Percentiles rank a stretch among this genome's conserved stretches.
Conservation (phyloP, 768 basidiomycete genomes). For the Leccinum variicolor region DNA sequence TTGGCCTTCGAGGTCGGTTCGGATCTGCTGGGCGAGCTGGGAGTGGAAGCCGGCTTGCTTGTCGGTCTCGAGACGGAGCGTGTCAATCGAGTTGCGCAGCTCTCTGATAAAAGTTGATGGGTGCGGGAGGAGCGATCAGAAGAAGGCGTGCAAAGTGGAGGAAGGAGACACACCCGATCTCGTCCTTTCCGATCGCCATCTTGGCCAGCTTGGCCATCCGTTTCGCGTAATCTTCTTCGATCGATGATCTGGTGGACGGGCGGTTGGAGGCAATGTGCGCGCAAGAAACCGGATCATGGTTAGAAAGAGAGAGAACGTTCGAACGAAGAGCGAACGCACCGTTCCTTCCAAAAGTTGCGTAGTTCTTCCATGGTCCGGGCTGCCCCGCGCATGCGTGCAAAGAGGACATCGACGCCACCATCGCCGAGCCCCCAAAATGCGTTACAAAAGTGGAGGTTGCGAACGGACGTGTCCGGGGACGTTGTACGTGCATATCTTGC, state of each 20-base stretch:
- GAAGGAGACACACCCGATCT: constrained; percentile 74
- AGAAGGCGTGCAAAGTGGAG: neutral
- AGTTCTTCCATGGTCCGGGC: constrained; percentile 86
- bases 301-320: neutral
- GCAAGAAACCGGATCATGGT: neutral
- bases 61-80: constrained; percentile 79
- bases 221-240: constrained; percentile 96
- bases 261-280: neutral
- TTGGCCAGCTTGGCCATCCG: constrained; percentile 78
- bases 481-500: constrained; percentile 61
- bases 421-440: constrained; percentile 91
- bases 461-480: constrained; percentile 41
- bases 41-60: constrained; percentile 72
- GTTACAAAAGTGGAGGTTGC: constrained; percentile 89
- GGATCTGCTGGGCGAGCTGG: constrained; percentile 71
- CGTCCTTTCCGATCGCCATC: constrained; percentile 74
- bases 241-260: constrained; percentile 55
- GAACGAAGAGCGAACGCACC: constrained; percentile 46
- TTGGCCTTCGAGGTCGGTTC: constrained; percentile 69
- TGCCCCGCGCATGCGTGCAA: constrained; percentile 85
- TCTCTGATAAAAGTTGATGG: constrained; percentile 49
- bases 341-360: constrained; percentile 87
- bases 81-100: constrained; percentile 76
- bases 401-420: constrained; percentile 86
- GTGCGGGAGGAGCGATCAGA: neutral